Base-by-base conservation (phyloP, 2,329 filamentous ascomycete species). In the Aureobasidium pullulans region DNA sequence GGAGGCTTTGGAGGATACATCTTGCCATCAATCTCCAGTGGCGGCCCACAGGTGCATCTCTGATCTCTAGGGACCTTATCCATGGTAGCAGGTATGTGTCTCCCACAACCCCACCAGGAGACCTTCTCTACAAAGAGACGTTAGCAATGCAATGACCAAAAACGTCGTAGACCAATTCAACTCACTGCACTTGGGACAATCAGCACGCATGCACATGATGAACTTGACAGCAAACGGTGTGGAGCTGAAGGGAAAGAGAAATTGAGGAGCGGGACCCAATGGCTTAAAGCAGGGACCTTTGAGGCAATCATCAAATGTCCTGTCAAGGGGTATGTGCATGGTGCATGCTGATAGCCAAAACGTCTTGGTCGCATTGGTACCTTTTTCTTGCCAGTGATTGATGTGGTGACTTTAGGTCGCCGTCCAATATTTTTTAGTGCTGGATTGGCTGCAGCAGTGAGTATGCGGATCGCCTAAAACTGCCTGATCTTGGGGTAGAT, bases 11-110 rank as follows among this genome's bases (percentile, higher is more conserved):
- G 84, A 59, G 85, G 84, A 65, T 86, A 88, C 67, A 77, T 66
- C 66, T 79, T 81, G 29, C 82, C 84, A 57, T 79, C 77, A 34
- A 76, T 73, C 66, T 83, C 79, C 62, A 87, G 73, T 66, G 80
- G 79, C 36, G 85, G 84, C 65, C 77, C 74, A 67, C 85, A 88
- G 13, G 74, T 76, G 75, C 86, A 88, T 71, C 84, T 79, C 48
- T 87, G 76, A 6, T 75, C 72, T 34, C 75, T 71, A 2, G 83
- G 78, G 37, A 87, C 69, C 34, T 69, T 67, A 68, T 84, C 80
- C 75, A 88, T 81, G 64, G 88, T 84, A 15, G 71, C 71, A 11
- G 81, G 75, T 64, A 88, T 77, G 72, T 88, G 85, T 9, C 34
- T 36, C 23, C 57, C 57, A 16, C 57, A 59, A 19, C 57, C 57